Base-by-base conservation (phyloP, 2,329 filamentous ascomycete species). In the Alternaria sp. region DNA sequence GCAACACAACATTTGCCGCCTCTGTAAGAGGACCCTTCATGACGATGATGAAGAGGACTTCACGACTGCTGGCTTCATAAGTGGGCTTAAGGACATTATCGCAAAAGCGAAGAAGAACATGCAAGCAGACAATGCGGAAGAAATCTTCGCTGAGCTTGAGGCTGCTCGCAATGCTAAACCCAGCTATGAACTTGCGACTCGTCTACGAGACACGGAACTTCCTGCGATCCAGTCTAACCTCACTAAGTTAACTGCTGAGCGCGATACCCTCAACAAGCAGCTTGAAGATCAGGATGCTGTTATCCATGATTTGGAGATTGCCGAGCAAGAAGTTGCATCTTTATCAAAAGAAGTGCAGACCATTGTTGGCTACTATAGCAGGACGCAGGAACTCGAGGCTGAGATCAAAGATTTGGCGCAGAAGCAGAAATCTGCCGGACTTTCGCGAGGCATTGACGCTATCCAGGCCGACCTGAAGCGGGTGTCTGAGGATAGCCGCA, bases 381-480 rank as follows among this genome's bases (percentile, higher is more conserved):
- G 97, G 42, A 90, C 94, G 59, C 82, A 82, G 45, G 88, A 88
- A 36, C 87, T 91, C 5, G 86, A 91, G 69, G 79, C 80, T 37
- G 90, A 97, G 74, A 89, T 97, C 49, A 83, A 89, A 55, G 87
- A 90, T 53, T 85, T 97, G 49, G 83, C 86, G 57, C 87, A 88
- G 8, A 92, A 93, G 66, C 90, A 97, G 72, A 87, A 90, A 70
- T 86, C 88, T 13, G 82, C 84, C 26, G 85, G 86, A 11, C 77
- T 83, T 9, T 85, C 86, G 13, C 87, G 91, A 61, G 91, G 90
- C 29, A 84, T 92, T 6, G 91, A 96, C 53, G 91, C 95, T 65
- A 93, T 98, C 52, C 90, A 95, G 68, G 88, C 91, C 52, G 86
- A 93, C 46, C 86, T 93, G 61, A 86, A 87, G 46, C 79, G 81